Evolutionary conservation across 352 stramenopile genomes (phyloP).

Genomic region (Phytophthora vignae): DNA sequence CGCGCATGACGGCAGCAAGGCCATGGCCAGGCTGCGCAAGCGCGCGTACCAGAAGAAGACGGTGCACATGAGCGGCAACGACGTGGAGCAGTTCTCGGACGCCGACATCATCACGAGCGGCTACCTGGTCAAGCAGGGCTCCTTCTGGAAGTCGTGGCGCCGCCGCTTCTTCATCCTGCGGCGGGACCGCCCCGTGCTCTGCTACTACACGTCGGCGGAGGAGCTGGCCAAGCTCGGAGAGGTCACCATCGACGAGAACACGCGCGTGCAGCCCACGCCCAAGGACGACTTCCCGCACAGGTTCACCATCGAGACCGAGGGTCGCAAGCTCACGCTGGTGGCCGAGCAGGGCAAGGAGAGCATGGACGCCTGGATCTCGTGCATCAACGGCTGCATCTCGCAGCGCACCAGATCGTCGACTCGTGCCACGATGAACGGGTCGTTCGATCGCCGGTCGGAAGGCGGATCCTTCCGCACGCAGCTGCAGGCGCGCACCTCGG

Average conservation of each 20-base stretch:
- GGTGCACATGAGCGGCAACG: conserved; percentile 76
- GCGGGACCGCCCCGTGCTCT: conserved; percentile 71
- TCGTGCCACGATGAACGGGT: conserved; percentile 41
- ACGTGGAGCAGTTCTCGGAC: conserved; percentile 89
- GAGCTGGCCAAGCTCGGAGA: conserved; percentile 86
- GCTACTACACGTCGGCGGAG: conserved; percentile 83
- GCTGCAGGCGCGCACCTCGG: conserved; percentile 43
- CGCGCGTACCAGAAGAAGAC: conserved; percentile 77
- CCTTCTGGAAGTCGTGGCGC: conserved; percentile 90
- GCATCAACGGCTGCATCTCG: conserved; percentile 62
- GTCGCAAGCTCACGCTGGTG: conserved; percentile 76
- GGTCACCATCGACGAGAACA: conserved; percentile 75
- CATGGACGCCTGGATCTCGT: conserved; percentile 73
- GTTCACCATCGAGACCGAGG: conserved; percentile 76
- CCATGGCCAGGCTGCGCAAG: conserved; percentile 84
- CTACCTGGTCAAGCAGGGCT: conserved; percentile 87
- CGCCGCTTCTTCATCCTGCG: conserved; percentile 87
- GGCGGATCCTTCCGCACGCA: conserved; percentile 44
- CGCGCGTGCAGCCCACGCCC: conserved; percentile 54
- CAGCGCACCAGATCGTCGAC: conserved; percentile 36
- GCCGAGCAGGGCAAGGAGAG: conserved; percentile 61
- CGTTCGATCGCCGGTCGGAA: conserved; percentile 44
- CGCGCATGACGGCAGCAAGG: conserved; percentile 77
- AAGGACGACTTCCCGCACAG: conserved; percentile 64
- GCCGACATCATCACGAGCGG: conserved; percentile 82